Base-by-base conservation (phyloP, 257 asterid species). In the Handroanthus guayacan region DNA sequence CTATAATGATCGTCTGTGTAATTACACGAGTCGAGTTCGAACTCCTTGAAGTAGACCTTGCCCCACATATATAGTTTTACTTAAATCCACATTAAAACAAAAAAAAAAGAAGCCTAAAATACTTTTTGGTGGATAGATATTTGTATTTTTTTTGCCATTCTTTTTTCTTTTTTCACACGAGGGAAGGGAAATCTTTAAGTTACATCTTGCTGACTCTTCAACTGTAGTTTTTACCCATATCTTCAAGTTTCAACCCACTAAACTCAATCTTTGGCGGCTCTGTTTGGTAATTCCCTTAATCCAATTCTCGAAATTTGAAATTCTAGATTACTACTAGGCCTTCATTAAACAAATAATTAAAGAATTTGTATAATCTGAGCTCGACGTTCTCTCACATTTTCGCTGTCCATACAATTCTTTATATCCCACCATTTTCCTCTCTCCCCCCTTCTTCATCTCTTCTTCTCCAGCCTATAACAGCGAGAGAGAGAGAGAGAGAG, bases 371-470 rank as follows among this genome's bases (percentile, higher is more conserved):
- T 70, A 77, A 69, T 69, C 79, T 67, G 77, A 72, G 37, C 75
- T 75, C 75, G 56, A 39, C 78, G 69, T 74, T 50, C 55, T 62
- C 68, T 74, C 64, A 72, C 72, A 63, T 71, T 47, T 73, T 83
- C 77, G 87, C 86, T 81, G 91, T 82, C 88, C 91, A 79, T 83
- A 67, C 83, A 75, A 17, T 72, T 80, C 78, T 75, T 83, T 79
- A 75, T 57, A 71, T 78, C 45, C 12, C 55, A 61, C 51, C 68
- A 38, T 65, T 56, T 48, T 75, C 16, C 61, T 73, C 79, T 36
- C 66, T 79, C 80, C 60, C 68, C 63, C 69, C 66, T 45, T 20
- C 54, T 54, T 64, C 71, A 62, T 60, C 68, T 74, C 86, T 73
- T 72, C 78, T 80, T 70, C 41, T 84, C 85, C 83, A 70, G 80